Conservation (phyloP, 2,329 filamentous ascomycete genomes). For the Rutstroemia sp. region DNA sequence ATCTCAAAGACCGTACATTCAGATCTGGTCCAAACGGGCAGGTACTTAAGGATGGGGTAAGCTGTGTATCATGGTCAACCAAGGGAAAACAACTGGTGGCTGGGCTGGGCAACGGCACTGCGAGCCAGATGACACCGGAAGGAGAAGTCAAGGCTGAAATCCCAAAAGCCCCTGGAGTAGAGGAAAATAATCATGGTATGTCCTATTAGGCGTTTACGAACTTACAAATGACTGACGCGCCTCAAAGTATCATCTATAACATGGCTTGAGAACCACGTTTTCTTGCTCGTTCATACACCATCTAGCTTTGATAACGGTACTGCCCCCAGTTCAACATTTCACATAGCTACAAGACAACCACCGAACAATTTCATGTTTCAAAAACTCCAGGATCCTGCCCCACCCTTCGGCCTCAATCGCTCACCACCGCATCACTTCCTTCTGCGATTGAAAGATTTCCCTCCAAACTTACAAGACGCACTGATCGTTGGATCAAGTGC, state of each 20-base stretch:
- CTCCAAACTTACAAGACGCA: conserved; percentile 71
- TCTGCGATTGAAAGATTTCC: conserved; percentile 69
- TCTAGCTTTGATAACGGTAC: conserved; percentile 44
- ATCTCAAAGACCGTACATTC: conserved; percentile 61
- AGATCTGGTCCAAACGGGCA: conserved; percentile 51
- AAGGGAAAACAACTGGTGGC: conserved; percentile 90
- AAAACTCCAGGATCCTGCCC: conserved; percentile 66
- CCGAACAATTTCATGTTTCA: conserved; percentile 59
- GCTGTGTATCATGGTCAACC: conserved; percentile 83
- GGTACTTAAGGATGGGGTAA: conserved; percentile 66
- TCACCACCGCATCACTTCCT: conserved; percentile 70
- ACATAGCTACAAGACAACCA: conserved; percentile 66
- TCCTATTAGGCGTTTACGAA: conserved; percentile 12
- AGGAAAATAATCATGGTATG: conserved; percentile 59
- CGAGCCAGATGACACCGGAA: conserved; percentile 75
- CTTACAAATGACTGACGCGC: conserved; percentile 19
- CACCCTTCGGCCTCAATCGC: conserved; percentile 59
- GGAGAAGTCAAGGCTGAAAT: conserved; percentile 72
- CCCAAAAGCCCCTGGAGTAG: conserved; percentile 64
- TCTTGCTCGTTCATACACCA: conserved; percentile 73
- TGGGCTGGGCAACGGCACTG: conserved; percentile 72
- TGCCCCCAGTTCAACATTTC: conserved; percentile 61
- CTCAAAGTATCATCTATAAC: conserved; percentile 64
- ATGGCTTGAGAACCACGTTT: conserved; percentile 85
- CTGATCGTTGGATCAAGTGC: conserved; percentile 77